A percentile compares a stretch with the other conserved stretches of the same genome.
These are phyloP conservation scores for Sungouiella blattae DNA, from an alignment of 805 yeast species.

Conservation along the genomic window DNA sequence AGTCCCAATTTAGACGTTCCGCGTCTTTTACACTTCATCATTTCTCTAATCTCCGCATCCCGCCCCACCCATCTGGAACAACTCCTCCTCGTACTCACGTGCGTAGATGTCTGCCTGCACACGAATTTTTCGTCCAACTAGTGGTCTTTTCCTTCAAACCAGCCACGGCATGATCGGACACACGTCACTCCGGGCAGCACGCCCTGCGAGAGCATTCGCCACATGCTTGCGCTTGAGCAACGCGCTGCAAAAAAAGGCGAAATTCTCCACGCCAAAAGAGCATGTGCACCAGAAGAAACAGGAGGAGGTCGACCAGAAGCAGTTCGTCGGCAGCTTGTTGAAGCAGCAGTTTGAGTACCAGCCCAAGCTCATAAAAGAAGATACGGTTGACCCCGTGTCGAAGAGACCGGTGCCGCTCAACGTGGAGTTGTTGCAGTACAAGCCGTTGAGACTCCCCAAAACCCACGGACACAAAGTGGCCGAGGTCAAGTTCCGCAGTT, in stretches of 20 bases:
- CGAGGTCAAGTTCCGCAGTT: slow-evolving; percentile 69
- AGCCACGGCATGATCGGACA: background rate
- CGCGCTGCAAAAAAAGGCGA: slow-evolving; percentile 2
- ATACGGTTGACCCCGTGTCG: slow-evolving; percentile 18
- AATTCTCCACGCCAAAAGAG: slow-evolving; percentile 30
- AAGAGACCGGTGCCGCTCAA: slow-evolving; percentile 72
- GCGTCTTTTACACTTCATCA: too few relatives aligned
- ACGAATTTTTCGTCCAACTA: too few relatives aligned
- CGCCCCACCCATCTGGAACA: too few relatives aligned
- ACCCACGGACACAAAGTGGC: slow-evolving; percentile 77
- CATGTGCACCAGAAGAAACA: slow-evolving; percentile 24
- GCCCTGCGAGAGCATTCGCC: slow-evolving; percentile 6
- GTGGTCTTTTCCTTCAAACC: too few relatives aligned
- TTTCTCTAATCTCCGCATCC: too few relatives aligned
- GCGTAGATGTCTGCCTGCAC: too few relatives aligned
- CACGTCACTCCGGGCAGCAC: background rate
- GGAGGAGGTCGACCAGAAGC: slow-evolving; percentile 23
- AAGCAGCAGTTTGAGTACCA: slow-evolving; percentile 23
- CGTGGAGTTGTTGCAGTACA: slow-evolving; percentile 76
- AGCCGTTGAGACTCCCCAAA: slow-evolving; percentile 67
- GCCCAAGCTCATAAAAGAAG: slow-evolving; percentile 28
- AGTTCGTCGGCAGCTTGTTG: slow-evolving; percentile 26
- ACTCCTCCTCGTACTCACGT: too few relatives aligned
- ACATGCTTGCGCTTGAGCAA: slow-evolving; percentile 2
- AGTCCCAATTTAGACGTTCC: too few relatives aligned